Evolutionary conservation across 2,329 filamentous ascomycete genomes (phyloP).

Genomic region (Dothidotthia symphoricarpi): DNA sequence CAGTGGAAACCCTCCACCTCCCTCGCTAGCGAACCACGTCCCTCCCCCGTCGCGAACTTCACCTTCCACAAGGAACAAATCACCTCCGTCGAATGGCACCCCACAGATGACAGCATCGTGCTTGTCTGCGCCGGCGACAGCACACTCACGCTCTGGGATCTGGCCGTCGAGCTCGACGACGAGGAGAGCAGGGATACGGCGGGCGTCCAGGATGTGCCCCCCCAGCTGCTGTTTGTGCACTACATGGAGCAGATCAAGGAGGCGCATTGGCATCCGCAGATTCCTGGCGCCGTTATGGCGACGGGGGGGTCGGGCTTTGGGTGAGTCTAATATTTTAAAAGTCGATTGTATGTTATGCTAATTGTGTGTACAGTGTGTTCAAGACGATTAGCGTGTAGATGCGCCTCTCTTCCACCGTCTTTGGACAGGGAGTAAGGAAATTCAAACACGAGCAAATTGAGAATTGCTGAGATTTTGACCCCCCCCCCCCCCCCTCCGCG

Average conservation of each 20-base stretch:
- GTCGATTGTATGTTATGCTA: constrained; percentile 1
- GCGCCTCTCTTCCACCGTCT: background rate
- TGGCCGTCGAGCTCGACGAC: constrained; percentile 94
- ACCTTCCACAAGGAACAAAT: constrained; percentile 96
- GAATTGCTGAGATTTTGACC: too few relatives aligned
- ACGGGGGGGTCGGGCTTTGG: constrained; percentile 84
- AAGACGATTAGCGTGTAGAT: constrained; percentile 43
- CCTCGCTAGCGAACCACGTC: constrained; percentile 51
- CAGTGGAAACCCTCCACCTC: constrained; percentile 76
- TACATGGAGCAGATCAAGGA: constrained; percentile 96
- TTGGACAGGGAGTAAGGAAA: constrained; percentile 2
- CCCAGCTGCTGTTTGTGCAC: constrained; percentile 93
- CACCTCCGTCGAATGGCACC: constrained; percentile 95
- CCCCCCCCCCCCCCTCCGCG: too few relatives aligned
- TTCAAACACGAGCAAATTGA: background rate
- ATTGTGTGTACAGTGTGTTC: constrained; percentile 35
- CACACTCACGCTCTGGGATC: constrained; percentile 93
- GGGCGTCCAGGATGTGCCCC: constrained; percentile 84
- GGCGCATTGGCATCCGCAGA: constrained; percentile 95
- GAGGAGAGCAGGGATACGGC: constrained; percentile 91
- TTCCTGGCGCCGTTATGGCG: constrained; percentile 82
- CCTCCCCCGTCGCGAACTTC: constrained; percentile 87
- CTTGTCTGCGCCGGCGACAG: constrained; percentile 90
- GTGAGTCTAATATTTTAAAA: constrained; percentile 40
- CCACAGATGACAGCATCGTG: constrained; percentile 92